Evolutionary conservation across 2,329 filamentous ascomycete species (phyloP), one percentile per base, ranked within the genome.

Genomic region (Fusarium drepaniforme): DNA sequence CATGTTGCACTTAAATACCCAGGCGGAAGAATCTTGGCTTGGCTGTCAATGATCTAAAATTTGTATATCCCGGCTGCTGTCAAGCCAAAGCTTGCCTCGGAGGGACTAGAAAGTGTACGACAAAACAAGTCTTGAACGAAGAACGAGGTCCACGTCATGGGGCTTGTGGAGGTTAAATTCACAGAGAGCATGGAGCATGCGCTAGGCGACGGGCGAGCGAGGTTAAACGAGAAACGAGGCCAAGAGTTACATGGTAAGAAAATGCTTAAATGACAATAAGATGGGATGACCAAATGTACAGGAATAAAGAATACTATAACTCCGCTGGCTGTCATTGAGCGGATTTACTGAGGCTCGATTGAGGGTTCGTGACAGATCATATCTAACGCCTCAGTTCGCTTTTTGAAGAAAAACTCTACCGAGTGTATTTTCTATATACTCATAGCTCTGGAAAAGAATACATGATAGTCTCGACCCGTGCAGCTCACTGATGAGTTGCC

Each of bases 391-490:
- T 42, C 38, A 9, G 1, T 42, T 42, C n/a, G 40, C 11, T 1
- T 13, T 13, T 21, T 2, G 40, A 21, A 4, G 40, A 44, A 11
- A 42, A 42, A 21, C 5, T 12, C 40, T 42, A n/a, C 5, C 40
- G n/a, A 3, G 40, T 44, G n/a, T 21, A 44, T 44, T 44, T 42
- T 21, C n/a, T 21, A 44, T 13, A 21, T 21, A 3, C 40, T 21
- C 11, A 44, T 1, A 4, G 5, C n/a, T 21, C 11, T 0, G 13
- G n/a, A 21, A 38, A 5, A n/a, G n/a, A 13, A 7, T 7, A 13
- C 5, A 4, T 21, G 13, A 6, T 1, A 13, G 13, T 12, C 21
- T 44, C 5, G 12, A 7, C 3, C n/a, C 3, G 11, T 21, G 5
- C 8, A 21, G n/a, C 3, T 4, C 40, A 21, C 11, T 12, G 21